Conservation (phyloP, 352 stramenopile genomes). For the Phytophthora melonis region DNA sequence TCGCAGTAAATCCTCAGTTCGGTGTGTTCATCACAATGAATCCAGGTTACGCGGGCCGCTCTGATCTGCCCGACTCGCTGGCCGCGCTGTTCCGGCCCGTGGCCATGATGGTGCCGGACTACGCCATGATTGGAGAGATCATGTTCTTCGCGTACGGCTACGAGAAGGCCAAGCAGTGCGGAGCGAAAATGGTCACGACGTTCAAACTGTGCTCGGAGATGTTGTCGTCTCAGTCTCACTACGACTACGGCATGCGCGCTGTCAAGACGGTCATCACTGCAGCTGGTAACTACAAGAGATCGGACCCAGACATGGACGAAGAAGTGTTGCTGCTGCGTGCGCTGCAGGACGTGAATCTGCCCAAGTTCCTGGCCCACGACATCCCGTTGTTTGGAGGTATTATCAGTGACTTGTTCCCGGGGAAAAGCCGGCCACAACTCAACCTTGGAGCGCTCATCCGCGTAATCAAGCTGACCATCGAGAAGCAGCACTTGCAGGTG, state of each 20-base stretch:
- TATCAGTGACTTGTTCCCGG: slow-evolving; percentile 95
- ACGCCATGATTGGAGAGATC: slow-evolving; percentile 96
- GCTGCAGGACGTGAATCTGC: slow-evolving; percentile 95
- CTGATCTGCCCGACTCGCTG: slow-evolving; percentile 95
- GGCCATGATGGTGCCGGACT: slow-evolving; percentile 98
- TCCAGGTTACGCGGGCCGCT: slow-evolving; percentile 94
- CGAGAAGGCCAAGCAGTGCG: slow-evolving; percentile 93
- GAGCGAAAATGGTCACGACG: slow-evolving; percentile 96
- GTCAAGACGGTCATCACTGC: slow-evolving; percentile 97
- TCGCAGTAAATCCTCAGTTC: slow-evolving; percentile 94
- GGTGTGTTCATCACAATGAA: slow-evolving; percentile 98
- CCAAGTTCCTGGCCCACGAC: slow-evolving; percentile 96
- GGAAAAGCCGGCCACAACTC: slow-evolving; percentile 88
- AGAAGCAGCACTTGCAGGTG: slow-evolving; percentile 84
- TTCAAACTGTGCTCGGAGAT: slow-evolving; percentile 97
- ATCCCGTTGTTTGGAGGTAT: slow-evolving; percentile 96
- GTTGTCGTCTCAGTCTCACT: slow-evolving; percentile 95
- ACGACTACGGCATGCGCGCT: slow-evolving; percentile 97
- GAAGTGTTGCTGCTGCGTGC: slow-evolving; percentile 93
- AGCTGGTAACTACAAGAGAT: slow-evolving; percentile 95
- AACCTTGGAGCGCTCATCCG: slow-evolving; percentile 90
- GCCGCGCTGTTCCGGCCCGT: slow-evolving; percentile 95
- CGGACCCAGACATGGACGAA: slow-evolving; percentile 94
- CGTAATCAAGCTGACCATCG: slow-evolving; percentile 90
- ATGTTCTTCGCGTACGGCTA: slow-evolving; percentile 97